Percentiles rank a stretch among this genome's conserved stretches.
phyloP scores from a whole-genome alignment of 768 basidiomycete genomes.

The Ephemerocybe angulata region DNA sequence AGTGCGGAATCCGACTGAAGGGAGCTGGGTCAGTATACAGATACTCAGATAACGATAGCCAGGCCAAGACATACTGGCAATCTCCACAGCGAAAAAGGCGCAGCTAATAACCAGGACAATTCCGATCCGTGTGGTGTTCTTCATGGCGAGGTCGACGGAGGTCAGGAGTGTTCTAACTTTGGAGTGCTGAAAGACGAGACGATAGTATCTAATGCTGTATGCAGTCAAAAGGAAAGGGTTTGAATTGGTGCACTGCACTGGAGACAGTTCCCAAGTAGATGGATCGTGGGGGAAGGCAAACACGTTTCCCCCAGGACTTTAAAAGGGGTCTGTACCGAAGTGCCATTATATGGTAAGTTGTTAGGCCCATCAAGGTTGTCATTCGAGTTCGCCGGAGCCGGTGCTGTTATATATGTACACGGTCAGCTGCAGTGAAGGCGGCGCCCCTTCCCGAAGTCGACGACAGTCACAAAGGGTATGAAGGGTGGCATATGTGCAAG shows the following conservation, averaged over 20 bases:
- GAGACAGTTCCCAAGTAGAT: not conserved
- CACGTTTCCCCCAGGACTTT: not conserved
- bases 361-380: too few relatives aligned
- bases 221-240: not conserved
- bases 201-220: not conserved
- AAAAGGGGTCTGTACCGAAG: not conserved
- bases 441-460: too few relatives aligned
- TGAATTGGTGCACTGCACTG: not conserved
- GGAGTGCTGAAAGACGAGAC: not conserved
- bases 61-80: constrained; percentile 32
- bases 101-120: constrained; percentile 44
- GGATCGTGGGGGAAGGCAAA: not conserved
- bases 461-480: too few relatives aligned
- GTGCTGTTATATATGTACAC: too few relatives aligned
- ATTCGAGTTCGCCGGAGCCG: too few relatives aligned
- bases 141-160: too few relatives aligned
- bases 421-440: too few relatives aligned
- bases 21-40: not conserved
- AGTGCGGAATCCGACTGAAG: constrained; percentile 50
- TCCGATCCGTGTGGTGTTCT: constrained; percentile 45
- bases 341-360: not conserved
- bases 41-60: not conserved
- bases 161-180: too few relatives aligned
- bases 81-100: constrained; percentile 48
- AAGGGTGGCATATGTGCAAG: too few relatives aligned